Base-by-base conservation (phyloP, 768 basidiomycete species). In the Termitomyces sp. region DNA sequence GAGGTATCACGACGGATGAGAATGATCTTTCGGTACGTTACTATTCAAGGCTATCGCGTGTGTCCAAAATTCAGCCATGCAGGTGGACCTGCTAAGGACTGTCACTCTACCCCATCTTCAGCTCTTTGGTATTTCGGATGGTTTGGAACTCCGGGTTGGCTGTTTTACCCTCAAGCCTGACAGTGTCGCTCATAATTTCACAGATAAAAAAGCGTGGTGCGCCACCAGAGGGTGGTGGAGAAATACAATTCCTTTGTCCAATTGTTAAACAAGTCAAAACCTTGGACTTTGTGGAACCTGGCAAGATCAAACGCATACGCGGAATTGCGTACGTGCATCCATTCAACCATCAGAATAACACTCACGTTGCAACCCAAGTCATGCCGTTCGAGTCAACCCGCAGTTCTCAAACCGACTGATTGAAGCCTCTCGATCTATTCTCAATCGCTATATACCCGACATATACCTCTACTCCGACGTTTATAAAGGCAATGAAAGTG, bases 391-490 rank as follows among this genome's bases (percentile, higher is more conserved):
- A 41, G 94, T 98, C 9, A 96, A 87, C 62, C 97, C 97, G 24
- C 95, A 98, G 68, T 92, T 99, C 69, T 97, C 95, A 2, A 97
- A 97, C 70, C 84, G 97, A 40, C 93, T 98, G 88, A 97, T 99
- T 51, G 96, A 98, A 65, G 84, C 95, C 8, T 86, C 92, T 18
- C 86, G 97, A 40, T 94, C 92, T 2, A 79, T 99, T 24, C 77
- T 99, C 45, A 98, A 98, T 70, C 89, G 94, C 4, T 97, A 91
- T 70, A 97, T 98, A 58, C 96, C 97, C 38, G 97, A 99, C 69
- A 94, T 98, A 30, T 98, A 98, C 72, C 84, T 99, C 40, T 96
- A 98, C 70, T 96, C 97, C 3, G 97, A 99, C 62, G 94, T 98
- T 24, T 98, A 97, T 74, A 96, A 97, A 70, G 95, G 95, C 7